A percentile compares a stretch with the other conserved stretches of the same genome.
Evolutionary conservation across 495 filamentous ascomycete species (phyloP).

Genomic region (Daldinia vernicosa): DNA sequence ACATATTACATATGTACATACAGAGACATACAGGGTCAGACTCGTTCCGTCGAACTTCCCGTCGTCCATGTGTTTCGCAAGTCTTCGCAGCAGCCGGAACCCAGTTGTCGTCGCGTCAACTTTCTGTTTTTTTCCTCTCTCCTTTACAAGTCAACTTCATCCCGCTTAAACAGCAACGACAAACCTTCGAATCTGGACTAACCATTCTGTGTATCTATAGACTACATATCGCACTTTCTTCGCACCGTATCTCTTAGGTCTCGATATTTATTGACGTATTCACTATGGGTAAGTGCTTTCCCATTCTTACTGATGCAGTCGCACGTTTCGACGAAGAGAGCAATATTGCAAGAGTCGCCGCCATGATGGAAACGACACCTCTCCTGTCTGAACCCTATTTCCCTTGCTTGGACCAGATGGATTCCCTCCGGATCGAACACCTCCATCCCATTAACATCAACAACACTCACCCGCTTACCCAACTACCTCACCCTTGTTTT

Average conservation of each 20-base stretch:
- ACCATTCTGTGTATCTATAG: slow-evolving; percentile 30
- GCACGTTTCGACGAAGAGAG: slow-evolving; percentile 45
- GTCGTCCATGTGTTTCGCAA: not conserved
- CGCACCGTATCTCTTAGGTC: slow-evolving; percentile 40
- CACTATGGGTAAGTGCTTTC: slow-evolving; percentile 61
- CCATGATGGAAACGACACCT: slow-evolving; percentile 30
- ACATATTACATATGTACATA: not conserved
- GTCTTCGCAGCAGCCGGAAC: not conserved
- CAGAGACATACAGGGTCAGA: not conserved
- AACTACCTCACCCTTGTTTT: slow-evolving; percentile 28
- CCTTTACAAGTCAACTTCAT: slow-evolving; percentile 18
- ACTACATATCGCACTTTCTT: slow-evolving; percentile 40
- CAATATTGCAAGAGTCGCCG: slow-evolving; percentile 44
- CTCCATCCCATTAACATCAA: slow-evolving; percentile 34
- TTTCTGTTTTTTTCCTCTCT: not conserved
- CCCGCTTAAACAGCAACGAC: slow-evolving; percentile 3
- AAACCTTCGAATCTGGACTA: slow-evolving; percentile 15
- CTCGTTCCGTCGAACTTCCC: not conserved
- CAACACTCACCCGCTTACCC: slow-evolving; percentile 14
- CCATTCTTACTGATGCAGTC: slow-evolving; percentile 40
- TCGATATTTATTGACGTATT: slow-evolving; percentile 47
- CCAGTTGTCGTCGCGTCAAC: slow-evolving; percentile 6
- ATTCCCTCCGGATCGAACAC: slow-evolving; percentile 39
- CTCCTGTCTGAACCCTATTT: not conserved
- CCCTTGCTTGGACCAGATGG: slow-evolving; percentile 20